These are phyloP conservation scores for Physaria fendleri DNA, from an alignment of 345 rosid species.

Conservation along the genomic window DNA sequence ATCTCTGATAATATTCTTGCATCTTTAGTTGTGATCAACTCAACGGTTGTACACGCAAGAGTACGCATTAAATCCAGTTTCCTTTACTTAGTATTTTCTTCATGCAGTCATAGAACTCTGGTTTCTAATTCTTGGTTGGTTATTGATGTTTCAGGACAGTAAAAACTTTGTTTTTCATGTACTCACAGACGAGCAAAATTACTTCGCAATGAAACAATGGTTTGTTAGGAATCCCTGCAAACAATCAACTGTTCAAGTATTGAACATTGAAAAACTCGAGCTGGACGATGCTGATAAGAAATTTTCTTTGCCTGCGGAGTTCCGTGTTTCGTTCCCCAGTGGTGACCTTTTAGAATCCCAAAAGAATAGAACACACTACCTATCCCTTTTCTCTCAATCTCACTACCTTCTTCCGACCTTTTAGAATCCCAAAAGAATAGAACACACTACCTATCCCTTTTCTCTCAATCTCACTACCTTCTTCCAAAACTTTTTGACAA, in stretches of 20 bases:
- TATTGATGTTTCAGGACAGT: conserved; percentile 66
- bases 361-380: conserved; percentile 51
- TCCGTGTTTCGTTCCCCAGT: conserved; percentile 53
- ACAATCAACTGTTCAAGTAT: conserved; percentile 59
- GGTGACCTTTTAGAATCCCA: conserved; percentile 33
- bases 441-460: conserved; percentile 65
- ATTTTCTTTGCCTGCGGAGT: conserved; percentile 69
- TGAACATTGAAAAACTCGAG: conserved; percentile 57
- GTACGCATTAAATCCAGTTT: conserved; percentile 34
- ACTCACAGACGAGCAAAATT: conserved; percentile 80
- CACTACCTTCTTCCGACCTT: conserved; percentile 68
- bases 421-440: conserved; percentile 35
- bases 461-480: conserved; percentile 75
- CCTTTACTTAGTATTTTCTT: conserved; percentile 6
- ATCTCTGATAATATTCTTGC: conserved; percentile 85
- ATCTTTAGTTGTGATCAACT: conserved; percentile 82
- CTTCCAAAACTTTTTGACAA: conserved; percentile 65
- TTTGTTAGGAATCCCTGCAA: conserved; percentile 57
- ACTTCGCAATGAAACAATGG: conserved; percentile 88
- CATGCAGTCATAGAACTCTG: background rate
- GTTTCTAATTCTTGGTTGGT: conserved; percentile 17
- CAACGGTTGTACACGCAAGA: conserved; percentile 61
- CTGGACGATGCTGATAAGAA: conserved; percentile 37
- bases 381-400: conserved; percentile 65
- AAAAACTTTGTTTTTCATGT: conserved; percentile 74